Evolutionary conservation across 1,284 basidiomycete genomes (phyloP).

Genomic region (Coniferiporia weirii): DNA sequence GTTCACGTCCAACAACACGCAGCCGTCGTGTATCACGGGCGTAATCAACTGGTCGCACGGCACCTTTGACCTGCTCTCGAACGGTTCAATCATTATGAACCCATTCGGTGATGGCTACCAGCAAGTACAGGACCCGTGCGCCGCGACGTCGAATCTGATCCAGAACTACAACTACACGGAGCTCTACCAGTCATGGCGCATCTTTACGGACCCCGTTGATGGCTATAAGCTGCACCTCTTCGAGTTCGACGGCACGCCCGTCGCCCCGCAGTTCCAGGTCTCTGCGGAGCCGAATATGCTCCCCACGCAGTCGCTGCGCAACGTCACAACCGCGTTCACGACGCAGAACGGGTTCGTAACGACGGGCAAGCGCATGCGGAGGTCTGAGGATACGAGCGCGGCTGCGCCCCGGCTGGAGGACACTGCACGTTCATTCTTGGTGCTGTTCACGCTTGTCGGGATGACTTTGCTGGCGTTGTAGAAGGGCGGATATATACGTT

Average conservation of each 20-base stretch:
- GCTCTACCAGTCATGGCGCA: slow-evolving; percentile 49
- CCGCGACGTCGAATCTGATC: slow-evolving; percentile 79
- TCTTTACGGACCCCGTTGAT: slow-evolving; percentile 48
- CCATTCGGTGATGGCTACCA: slow-evolving; percentile 84
- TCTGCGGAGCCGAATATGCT: slow-evolving; percentile 62
- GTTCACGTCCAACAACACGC: slow-evolving; percentile 73
- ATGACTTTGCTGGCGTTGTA: slow-evolving; percentile 6
- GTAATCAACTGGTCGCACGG: slow-evolving; percentile 87
- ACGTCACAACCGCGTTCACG: slow-evolving; percentile 29
- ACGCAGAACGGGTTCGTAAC: slow-evolving; percentile 14
- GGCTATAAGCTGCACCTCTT: slow-evolving; percentile 65
- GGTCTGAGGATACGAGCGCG: neutral
- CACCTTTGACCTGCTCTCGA: slow-evolving; percentile 55
- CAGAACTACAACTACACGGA: slow-evolving; percentile 74
- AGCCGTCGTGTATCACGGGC: slow-evolving; percentile 79
- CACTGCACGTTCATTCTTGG: neutral
- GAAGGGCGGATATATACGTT: neutral
- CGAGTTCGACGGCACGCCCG: slow-evolving; percentile 56
- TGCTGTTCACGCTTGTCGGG: slow-evolving; percentile 4
- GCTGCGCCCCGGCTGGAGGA: neutral
- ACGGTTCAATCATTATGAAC: slow-evolving; percentile 70
- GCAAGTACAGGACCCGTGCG: slow-evolving; percentile 88
- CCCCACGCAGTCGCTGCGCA: slow-evolving; percentile 49
- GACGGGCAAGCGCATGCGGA: slow-evolving; percentile 7
- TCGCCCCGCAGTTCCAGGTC: slow-evolving; percentile 55